Percentiles rank a stretch among this genome's conserved stretches.
Conservation (phyloP, 2,329 filamentous ascomycete species). For the Huntiella savannae region DNA sequence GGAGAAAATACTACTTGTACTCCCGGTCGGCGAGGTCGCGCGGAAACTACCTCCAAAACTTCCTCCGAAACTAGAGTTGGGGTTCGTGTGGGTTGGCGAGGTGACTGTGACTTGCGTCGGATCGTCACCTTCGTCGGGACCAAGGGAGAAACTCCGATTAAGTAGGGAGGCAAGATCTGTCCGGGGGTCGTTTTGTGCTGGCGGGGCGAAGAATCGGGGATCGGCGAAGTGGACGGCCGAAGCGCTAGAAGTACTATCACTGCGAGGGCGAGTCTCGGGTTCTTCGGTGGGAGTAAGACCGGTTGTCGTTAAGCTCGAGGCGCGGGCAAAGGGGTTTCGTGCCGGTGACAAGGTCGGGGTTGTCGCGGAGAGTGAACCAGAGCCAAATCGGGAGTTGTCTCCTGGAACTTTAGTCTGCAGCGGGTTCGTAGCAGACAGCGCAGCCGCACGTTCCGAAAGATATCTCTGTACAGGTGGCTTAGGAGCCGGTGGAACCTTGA, state of each 20-base stretch:
- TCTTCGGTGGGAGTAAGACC: neutral
- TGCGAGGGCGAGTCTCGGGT: neutral
- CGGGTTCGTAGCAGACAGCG: slow-evolving; percentile 1
- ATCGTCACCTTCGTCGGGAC: slow-evolving; percentile 7
- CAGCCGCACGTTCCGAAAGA: slow-evolving; percentile 9
- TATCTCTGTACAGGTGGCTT: slow-evolving; percentile 25
- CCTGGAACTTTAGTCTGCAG: neutral
- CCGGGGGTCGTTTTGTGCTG: slow-evolving; percentile 18
- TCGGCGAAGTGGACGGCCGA: slow-evolving; percentile 27
- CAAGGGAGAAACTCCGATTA: slow-evolving; percentile 19
- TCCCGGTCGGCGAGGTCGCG: slow-evolving; percentile 5
- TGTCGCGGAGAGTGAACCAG: neutral
- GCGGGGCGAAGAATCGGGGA: slow-evolving; percentile 30
- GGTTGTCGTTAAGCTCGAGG: neutral
- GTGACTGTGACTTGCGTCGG: neutral
- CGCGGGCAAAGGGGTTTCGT: slow-evolving; percentile 1
- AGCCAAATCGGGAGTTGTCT: neutral
- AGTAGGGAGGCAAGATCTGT: slow-evolving; percentile 21
- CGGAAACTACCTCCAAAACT: neutral
- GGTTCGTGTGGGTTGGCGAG: neutral
- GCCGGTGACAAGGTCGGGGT: neutral
- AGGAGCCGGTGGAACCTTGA: slow-evolving; percentile 44
- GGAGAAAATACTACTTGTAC: slow-evolving; percentile 7
- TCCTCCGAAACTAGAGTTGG: neutral
- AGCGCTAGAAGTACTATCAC: neutral